Conservation (phyloP, 768 basidiomycete genomes). For the Lactifluus piperatus region DNA sequence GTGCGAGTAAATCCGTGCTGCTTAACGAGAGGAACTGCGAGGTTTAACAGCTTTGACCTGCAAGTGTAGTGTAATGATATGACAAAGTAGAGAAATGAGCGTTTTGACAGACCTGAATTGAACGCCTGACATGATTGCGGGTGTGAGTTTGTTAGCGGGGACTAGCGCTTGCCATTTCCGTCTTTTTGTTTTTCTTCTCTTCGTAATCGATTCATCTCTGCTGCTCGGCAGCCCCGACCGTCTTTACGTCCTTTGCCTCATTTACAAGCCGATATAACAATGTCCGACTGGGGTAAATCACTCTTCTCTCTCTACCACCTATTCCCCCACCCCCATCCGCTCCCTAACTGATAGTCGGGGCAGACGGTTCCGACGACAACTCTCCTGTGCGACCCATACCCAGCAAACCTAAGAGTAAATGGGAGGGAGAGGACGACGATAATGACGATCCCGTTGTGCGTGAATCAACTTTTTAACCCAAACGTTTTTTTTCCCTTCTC, state of each 20-base stretch:
- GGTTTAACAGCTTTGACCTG: slow-evolving; percentile 38
- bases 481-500: no score
- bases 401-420: slow-evolving; percentile 41
- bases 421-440: slow-evolving; percentile 91
- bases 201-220: slow-evolving; percentile 3
- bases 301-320: not conserved
- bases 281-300: slow-evolving; percentile 22
- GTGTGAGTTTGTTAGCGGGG: not conserved
- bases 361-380: slow-evolving; percentile 18
- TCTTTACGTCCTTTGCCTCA: slow-evolving; percentile 14
- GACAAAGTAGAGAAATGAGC: not conserved
- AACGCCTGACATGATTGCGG: not conserved
- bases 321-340: not conserved
- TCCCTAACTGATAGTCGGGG: not conserved
- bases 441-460: slow-evolving; percentile 69
- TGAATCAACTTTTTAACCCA: slow-evolving; percentile 15
- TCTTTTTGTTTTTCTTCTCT: not conserved
- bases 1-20: slow-evolving; percentile 70
- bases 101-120: slow-evolving; percentile 1
- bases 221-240: slow-evolving; percentile 19
- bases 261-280: slow-evolving; percentile 1
- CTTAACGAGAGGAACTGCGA: slow-evolving; percentile 54
- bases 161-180: slow-evolving; percentile 3
- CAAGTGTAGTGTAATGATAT: not conserved
- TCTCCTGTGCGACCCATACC: slow-evolving; percentile 13